These are phyloP conservation scores for Citrus reticulata DNA, from an alignment of 345 rosid species.

Conservation along the genomic window DNA sequence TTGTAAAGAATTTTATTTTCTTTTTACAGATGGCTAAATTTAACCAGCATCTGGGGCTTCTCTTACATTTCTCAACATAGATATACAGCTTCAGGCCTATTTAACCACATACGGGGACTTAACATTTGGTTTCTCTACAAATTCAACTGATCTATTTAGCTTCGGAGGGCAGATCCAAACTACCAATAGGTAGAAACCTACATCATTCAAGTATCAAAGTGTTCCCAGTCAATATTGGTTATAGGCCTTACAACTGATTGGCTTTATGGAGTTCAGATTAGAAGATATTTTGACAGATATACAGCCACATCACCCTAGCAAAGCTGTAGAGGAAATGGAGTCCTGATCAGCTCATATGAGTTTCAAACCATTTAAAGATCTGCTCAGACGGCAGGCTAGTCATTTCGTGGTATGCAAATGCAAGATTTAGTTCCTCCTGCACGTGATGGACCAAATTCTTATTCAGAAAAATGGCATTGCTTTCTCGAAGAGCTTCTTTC, in stretches of 20 bases:
- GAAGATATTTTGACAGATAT: not conserved
- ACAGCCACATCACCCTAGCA: not conserved
- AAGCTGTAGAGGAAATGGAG: not conserved
- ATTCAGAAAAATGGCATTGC: slow-evolving; percentile 32
- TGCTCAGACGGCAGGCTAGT: slow-evolving; percentile 80
- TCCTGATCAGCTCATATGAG: slow-evolving; percentile 49
- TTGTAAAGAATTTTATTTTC: not conserved
- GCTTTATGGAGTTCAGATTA: not conserved
- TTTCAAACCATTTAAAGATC: slow-evolving; percentile 89
- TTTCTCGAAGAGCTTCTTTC: slow-evolving; percentile 49
- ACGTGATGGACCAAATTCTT: slow-evolving; percentile 58
- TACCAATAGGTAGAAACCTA: not conserved
- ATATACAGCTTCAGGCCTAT: not conserved
- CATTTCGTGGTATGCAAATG: slow-evolving; percentile 93
- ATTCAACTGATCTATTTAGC: not conserved
- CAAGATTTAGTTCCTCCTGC: slow-evolving; percentile 89
- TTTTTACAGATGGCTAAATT: not conserved
- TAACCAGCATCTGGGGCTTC: not conserved
- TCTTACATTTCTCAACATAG: not conserved
- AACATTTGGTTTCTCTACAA: not conserved
- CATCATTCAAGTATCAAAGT: not conserved
- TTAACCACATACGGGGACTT: not conserved
- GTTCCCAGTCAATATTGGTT: not conserved
- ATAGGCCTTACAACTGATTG: not conserved
- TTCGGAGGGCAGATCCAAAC: not conserved